These are phyloP conservation scores for Dactylellina drechsleri DNA, from an alignment of 2,329 filamentous ascomycete genomes.

Conservation along the genomic window DNA sequence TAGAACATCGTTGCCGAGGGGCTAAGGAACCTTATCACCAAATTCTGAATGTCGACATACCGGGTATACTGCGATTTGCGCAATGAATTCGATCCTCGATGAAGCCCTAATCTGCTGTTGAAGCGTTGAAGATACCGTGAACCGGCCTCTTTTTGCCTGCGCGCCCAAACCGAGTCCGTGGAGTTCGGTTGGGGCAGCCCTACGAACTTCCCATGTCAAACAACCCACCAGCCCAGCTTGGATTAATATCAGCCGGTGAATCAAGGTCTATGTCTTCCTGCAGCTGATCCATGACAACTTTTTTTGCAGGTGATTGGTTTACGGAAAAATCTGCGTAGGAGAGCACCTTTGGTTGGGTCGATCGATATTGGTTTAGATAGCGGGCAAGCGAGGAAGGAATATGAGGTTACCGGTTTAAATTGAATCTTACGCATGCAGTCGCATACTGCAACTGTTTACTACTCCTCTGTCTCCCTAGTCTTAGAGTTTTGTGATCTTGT, in stretches of 20 bases:
- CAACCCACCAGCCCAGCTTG: not conserved
- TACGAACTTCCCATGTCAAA: constrained; percentile 16
- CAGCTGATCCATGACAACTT: constrained; percentile 50
- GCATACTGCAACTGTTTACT: too few species aligned
- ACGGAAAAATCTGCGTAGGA: too few species aligned
- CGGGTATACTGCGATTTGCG: not conserved
- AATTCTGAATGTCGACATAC: not conserved
- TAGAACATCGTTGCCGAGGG: not conserved
- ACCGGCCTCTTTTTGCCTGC: not conserved
- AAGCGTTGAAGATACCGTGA: not conserved
- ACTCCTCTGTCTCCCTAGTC: too few species aligned
- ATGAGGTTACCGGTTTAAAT: too few species aligned
- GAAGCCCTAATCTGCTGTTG: not conserved
- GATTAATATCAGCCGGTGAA: constrained; percentile 26
- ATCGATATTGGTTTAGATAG: too few species aligned
- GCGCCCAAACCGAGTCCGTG: not conserved
- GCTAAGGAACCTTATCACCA: constrained; percentile 2
- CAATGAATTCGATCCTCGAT: not conserved
- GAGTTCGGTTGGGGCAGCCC: constrained; percentile 21
- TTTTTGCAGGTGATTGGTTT: too few species aligned
- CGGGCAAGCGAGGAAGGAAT: too few species aligned
- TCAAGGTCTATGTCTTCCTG: constrained; percentile 36
- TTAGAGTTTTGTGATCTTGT: too few species aligned
- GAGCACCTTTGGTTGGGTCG: too few species aligned
- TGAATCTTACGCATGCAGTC: too few species aligned